A percentile compares a stretch with the other conserved stretches of the same genome.
Evolutionary conservation across 345 rosid genomes (phyloP).

Genomic region (Acer saccharum): DNA sequence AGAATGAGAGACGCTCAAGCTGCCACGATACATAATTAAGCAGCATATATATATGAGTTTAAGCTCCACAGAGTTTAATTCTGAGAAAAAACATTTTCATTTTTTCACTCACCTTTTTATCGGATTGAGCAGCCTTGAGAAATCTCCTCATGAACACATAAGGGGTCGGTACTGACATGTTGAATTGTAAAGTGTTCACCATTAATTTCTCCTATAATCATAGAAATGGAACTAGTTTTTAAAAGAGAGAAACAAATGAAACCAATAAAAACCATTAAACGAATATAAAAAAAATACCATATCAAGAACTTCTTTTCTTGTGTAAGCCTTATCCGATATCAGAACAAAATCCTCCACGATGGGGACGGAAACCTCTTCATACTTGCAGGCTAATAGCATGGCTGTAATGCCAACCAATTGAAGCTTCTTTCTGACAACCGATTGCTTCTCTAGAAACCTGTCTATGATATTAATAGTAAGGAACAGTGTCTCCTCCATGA

Average conservation of each 20-base stretch:
- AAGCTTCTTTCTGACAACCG: slow-evolving; percentile 73
- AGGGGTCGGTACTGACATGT: slow-evolving; percentile 83
- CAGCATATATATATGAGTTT: background rate
- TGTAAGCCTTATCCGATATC: slow-evolving; percentile 88
- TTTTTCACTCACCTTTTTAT: slow-evolving; percentile 38
- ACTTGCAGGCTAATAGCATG: slow-evolving; percentile 92
- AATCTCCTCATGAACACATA: slow-evolving; percentile 79
- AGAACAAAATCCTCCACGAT: slow-evolving; percentile 79
- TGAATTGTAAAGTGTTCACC: slow-evolving; percentile 75
- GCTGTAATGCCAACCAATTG: slow-evolving; percentile 94
- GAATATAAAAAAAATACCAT: slow-evolving; percentile 47
- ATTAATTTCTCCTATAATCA: slow-evolving; percentile 56
- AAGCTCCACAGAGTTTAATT: background rate
- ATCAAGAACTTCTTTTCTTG: slow-evolving; percentile 63
- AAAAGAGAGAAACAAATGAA: background rate
- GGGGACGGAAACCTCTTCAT: slow-evolving; percentile 95
- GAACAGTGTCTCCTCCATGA: slow-evolving; percentile 82
- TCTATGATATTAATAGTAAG: slow-evolving; percentile 84
- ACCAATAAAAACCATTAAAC: background rate
- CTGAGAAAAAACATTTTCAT: background rate
- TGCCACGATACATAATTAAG: background rate
- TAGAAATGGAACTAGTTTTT: background rate
- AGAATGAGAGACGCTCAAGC: slow-evolving; percentile 73
- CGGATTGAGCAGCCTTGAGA: slow-evolving; percentile 87
- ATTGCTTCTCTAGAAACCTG: slow-evolving; percentile 76